Base-by-base conservation (phyloP, 192 early-diverging fungal genomes). In the Linnemannia elongata region DNA sequence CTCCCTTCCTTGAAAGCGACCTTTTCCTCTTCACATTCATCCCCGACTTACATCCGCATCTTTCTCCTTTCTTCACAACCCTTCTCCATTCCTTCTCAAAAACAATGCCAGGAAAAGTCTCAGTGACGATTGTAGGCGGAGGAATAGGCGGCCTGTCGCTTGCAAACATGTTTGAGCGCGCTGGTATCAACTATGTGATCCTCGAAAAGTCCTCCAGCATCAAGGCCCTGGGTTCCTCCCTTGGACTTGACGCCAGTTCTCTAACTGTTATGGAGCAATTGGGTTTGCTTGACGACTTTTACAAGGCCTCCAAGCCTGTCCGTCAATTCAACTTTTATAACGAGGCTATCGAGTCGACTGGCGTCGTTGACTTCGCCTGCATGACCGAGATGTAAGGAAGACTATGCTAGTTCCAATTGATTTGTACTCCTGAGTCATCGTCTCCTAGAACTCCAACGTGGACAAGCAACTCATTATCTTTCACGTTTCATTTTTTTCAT, bases 321-420 rank as follows among this genome's bases (percentile, higher is more conserved):
- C 35, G 85, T 4, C 80, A 78, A 66, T 87, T 87, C 72, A 87
- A 87, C 76, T 87, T 87, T 78, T 87, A 87, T 63, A 87, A 87
- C 54, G 85, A 87, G 73, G 39, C 44, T 1, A 78, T 81, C 20
- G 35, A 81, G 42, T 45, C 85, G 42, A 87, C 47, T 30, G 85
- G 85, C 15, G 8, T 74, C 22, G 85, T 87, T 9, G 85, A 87
- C 60, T 87, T 87, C 57, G 17, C 79, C 17, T 87, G 85, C 76
- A 81, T 81, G 85, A 70, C 69, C 1, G 79, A 81, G 52, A 87
- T 87, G 85, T 87, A 81, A 81, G 79, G 44, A 24, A 49, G 39
- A 38, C 30, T 3, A 2, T 52, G 44, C 44, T 45, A 15, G 44
- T 33, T 13, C 6, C 3, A 15, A 10, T 42, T 73, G 72, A n/a